phyloP scores from a whole-genome alignment of 495 filamentous ascomycete genomes.

The Trichoderma virens region DNA sequence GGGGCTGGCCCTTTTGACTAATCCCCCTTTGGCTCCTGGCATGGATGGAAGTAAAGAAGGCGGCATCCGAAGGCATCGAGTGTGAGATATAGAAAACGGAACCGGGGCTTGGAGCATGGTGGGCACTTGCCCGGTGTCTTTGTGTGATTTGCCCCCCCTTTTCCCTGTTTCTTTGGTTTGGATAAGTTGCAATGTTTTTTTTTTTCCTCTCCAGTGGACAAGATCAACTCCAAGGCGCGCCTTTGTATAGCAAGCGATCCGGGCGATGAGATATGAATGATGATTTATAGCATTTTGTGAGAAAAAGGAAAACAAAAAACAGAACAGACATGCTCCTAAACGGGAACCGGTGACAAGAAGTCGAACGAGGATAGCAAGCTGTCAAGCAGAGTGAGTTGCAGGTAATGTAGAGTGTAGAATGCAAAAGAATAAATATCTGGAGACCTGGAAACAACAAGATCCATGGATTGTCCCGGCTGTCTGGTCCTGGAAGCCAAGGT shows the following conservation, averaged over 20 bases:
- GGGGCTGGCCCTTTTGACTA: neutral
- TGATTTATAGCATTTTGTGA: constrained; percentile 5
- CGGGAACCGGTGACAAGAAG: neutral
- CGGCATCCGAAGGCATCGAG: constrained; percentile 5
- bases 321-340: neutral
- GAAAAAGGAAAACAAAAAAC: neutral
- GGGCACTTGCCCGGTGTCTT: neutral
- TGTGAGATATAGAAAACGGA: constrained; percentile 5
- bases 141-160: neutral
- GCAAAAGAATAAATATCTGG: neutral
- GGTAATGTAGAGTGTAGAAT: neutral
- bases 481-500: neutral
- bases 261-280: constrained; percentile 8
- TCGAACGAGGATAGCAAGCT: neutral
- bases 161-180: constrained; percentile 6
- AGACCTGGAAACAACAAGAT: neutral
- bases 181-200: neutral
- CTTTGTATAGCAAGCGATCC: constrained; percentile 8
- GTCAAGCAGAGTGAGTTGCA: neutral
- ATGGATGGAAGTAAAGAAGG: constrained; percentile 7
- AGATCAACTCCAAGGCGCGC: constrained; percentile 8
- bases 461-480: constrained; percentile 2
- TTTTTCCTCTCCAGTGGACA: neutral
- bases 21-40: neutral
- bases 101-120: neutral